Evolutionary conservation across 1,284 basidiomycete genomes (phyloP).

Genomic region (Agroathelia rolfsii): DNA sequence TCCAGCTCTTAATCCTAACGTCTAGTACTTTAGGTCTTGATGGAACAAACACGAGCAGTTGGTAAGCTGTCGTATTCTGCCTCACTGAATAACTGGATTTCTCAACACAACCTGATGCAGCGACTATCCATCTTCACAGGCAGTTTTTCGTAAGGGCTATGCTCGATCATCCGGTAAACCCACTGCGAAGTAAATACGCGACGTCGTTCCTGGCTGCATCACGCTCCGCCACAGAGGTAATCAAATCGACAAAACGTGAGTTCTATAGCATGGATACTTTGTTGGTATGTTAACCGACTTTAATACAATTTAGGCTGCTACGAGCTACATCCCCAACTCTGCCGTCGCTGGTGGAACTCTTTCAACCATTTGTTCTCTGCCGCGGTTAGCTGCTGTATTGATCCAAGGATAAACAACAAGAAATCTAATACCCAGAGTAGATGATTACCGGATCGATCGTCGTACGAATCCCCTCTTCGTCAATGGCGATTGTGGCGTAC

Average conservation of each 20-base stretch:
- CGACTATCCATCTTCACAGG: conserved; percentile 57
- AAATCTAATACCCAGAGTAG: too few relatives aligned
- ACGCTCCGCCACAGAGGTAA: conserved; percentile 45
- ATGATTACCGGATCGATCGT: too few relatives aligned
- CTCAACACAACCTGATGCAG: too few relatives aligned
- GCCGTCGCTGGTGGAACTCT: conserved; percentile 59
- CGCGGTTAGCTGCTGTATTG: too few relatives aligned
- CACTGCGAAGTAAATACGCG: conserved; percentile 46
- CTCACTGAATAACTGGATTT: too few relatives aligned
- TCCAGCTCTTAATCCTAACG: neutral
- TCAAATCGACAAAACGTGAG: conserved; percentile 37
- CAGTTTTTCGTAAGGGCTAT: conserved; percentile 64
- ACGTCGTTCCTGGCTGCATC: conserved; percentile 59
- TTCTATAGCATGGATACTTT: too few relatives aligned
- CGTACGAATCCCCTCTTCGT: too few relatives aligned
- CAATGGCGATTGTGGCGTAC: too few relatives aligned
- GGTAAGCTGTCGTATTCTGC: neutral
- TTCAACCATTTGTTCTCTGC: conserved; percentile 64
- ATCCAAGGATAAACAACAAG: too few relatives aligned
- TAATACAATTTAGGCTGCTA: too few relatives aligned
- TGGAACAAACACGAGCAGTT: too few relatives aligned
- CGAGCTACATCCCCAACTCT: too few relatives aligned
- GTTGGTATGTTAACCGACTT: conserved; percentile 47
- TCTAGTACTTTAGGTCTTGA: neutral
- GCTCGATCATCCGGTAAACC: conserved; percentile 49